phyloP scores from a whole-genome alignment of 2,329 filamentous ascomycete species.

The Phialocephala sp. region DNA sequence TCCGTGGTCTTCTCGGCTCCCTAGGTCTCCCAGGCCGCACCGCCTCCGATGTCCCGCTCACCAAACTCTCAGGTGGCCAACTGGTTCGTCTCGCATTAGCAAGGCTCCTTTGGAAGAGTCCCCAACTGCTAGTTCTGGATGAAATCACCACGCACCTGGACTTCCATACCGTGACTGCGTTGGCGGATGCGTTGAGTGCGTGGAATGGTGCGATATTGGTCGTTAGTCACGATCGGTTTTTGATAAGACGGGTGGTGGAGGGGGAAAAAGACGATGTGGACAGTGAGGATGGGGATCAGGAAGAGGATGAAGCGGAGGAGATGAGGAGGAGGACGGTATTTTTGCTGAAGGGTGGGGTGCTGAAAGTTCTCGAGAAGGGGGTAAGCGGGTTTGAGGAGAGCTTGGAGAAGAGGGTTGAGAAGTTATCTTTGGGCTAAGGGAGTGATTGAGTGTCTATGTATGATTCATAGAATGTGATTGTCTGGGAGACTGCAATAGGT shows the following conservation, averaged over 20 bases:
- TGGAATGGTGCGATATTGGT: constrained; percentile 79
- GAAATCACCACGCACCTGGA: constrained; percentile 95
- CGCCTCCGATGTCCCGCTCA: constrained; percentile 75
- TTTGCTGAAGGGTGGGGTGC: constrained; percentile 61
- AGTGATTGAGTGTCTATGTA: background rate
- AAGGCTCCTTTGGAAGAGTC: constrained; percentile 96
- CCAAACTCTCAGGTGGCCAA: constrained; percentile 80
- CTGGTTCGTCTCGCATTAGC: constrained; percentile 86
- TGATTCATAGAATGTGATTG: too few relatives aligned
- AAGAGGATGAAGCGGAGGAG: constrained; percentile 51
- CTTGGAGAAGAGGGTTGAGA: constrained; percentile 63
- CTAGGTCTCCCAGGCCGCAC: constrained; percentile 73
- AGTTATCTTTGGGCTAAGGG: constrained; percentile 40
- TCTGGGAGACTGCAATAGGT: too few relatives aligned
- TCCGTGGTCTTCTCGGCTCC: constrained; percentile 68
- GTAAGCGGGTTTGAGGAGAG: constrained; percentile 69
- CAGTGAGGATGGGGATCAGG: constrained; percentile 51
- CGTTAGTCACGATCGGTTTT: constrained; percentile 83
- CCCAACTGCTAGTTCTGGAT: constrained; percentile 92
- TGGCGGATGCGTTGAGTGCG: constrained; percentile 67
- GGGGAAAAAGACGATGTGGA: constrained; percentile 54
- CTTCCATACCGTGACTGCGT: constrained; percentile 76
- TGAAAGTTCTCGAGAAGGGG: constrained; percentile 62
- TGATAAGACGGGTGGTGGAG: constrained; percentile 76
- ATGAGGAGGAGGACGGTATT: constrained; percentile 61